A percentile compares a stretch with the other conserved stretches of the same genome.
phyloP scores from a whole-genome alignment of 2,329 filamentous ascomycete species.

The Helminthosporium solani region DNA sequence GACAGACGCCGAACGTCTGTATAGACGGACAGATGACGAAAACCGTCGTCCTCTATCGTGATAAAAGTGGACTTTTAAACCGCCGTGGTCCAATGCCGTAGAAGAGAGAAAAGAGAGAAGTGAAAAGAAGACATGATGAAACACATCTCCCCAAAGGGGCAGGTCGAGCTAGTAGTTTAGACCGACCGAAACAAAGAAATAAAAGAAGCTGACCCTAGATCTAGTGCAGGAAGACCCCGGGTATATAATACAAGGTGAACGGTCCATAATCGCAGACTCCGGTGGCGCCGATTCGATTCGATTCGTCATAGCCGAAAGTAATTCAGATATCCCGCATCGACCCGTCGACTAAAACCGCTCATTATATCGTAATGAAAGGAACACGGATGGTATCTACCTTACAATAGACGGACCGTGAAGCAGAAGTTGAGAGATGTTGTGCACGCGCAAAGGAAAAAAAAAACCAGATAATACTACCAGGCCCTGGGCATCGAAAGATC shows the following conservation, averaged over 20 bases:
- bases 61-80: slow-evolving; percentile 17
- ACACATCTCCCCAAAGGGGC: slow-evolving; percentile 8
- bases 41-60: slow-evolving; percentile 12
- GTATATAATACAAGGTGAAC: slow-evolving; percentile 41
- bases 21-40: slow-evolving; percentile 1
- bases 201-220: slow-evolving; percentile 25
- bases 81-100: slow-evolving; percentile 16
- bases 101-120: slow-evolving; percentile 4
- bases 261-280: slow-evolving; percentile 37
- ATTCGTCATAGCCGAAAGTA: slow-evolving; percentile 35
- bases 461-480: slow-evolving; percentile 15
- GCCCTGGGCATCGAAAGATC: slow-evolving; percentile 34
- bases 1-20: slow-evolving; percentile 1
- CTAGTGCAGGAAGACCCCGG: slow-evolving; percentile 28
- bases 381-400: not conserved
- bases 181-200: slow-evolving; percentile 29
- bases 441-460: not conserved
- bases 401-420: slow-evolving; percentile 1
- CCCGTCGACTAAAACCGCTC: slow-evolving; percentile 31
- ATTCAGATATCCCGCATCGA: slow-evolving; percentile 39
- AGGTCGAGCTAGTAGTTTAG: slow-evolving; percentile 16
- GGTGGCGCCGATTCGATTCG: slow-evolving; percentile 37
- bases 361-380: slow-evolving; percentile 26
- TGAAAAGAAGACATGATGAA: slow-evolving; percentile 10
- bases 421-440: slow-evolving; percentile 13